Conservation (phyloP, 495 filamentous ascomycete genomes). For the Antarctomyces pellizariae region DNA sequence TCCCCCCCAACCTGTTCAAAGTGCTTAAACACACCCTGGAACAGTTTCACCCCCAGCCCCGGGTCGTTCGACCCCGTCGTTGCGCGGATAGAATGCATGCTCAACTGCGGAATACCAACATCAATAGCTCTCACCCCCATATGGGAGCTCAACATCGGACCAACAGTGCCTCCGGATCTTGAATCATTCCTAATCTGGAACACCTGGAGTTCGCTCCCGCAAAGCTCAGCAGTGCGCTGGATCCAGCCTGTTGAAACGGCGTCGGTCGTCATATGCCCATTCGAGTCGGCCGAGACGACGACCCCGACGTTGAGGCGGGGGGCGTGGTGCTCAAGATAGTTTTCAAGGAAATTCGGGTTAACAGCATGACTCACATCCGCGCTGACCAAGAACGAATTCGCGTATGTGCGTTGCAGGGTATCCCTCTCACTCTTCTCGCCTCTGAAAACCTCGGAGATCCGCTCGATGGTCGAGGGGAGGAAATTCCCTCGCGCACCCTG, state of each 20-base stretch:
- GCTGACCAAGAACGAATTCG: constrained; percentile 79
- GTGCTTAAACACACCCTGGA: constrained; percentile 72
- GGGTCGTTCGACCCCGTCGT: constrained; percentile 76
- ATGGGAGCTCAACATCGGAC: constrained; percentile 60
- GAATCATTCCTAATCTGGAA: constrained; percentile 92
- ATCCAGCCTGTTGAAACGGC: constrained; percentile 56
- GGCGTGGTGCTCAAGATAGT: constrained; percentile 64
- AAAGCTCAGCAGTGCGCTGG: constrained; percentile 45
- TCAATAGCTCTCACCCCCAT: constrained; percentile 77
- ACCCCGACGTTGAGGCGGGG: constrained; percentile 81
- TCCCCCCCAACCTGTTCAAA: constrained; percentile 75
- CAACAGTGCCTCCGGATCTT: constrained; percentile 79
- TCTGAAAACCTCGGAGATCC: constrained; percentile 50
- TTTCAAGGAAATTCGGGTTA: constrained; percentile 71
- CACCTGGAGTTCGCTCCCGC: constrained; percentile 47
- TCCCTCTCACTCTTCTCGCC: constrained; percentile 31
- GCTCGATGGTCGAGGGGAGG: constrained; percentile 53
- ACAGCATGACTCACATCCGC: constrained; percentile 88
- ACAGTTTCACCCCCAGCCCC: constrained; percentile 67
- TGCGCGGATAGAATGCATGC: constrained; percentile 86
- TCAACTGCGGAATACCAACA: constrained; percentile 75
- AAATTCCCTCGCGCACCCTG: constrained; percentile 84
- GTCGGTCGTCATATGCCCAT: constrained; percentile 86
- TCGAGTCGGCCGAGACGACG: constrained; percentile 63
- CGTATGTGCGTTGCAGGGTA: constrained; percentile 59